Evolutionary conservation across 2,329 filamentous ascomycete species (phyloP).

Genomic region (Aspergillus jensenii): DNA sequence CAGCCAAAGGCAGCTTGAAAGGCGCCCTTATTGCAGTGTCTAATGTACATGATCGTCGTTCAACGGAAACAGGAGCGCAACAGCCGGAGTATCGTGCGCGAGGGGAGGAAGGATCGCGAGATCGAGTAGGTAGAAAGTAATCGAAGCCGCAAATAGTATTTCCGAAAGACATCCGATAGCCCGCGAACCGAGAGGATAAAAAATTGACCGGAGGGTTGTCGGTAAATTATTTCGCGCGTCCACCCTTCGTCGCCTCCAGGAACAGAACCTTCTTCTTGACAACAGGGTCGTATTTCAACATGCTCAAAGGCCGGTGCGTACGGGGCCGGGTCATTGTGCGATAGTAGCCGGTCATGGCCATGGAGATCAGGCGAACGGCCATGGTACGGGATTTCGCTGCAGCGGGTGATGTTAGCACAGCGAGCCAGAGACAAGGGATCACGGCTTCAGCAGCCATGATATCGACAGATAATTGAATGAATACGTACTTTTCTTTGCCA

Average conservation of each 20-base stretch:
- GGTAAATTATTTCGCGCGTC: constrained; percentile 47
- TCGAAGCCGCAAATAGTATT: background rate
- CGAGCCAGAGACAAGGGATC: background rate
- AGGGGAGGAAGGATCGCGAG: background rate
- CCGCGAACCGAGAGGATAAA: background rate
- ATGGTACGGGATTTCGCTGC: constrained; percentile 88
- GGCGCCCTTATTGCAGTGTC: constrained; percentile 14
- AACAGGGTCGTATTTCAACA: constrained; percentile 98
- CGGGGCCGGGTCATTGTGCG: constrained; percentile 85
- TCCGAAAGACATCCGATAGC: background rate
- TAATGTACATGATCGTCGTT: constrained; percentile 27
- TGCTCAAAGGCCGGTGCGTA: constrained; percentile 79
- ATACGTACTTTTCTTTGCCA: constrained; percentile 47
- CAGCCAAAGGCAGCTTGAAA: background rate
- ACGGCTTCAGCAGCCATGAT: background rate
- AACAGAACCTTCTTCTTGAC: constrained; percentile 96
- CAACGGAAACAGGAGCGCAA: constrained; percentile 3
- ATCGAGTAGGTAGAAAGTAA: background rate
- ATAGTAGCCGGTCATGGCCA: constrained; percentile 99
- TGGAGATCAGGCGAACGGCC: constrained; percentile 89
- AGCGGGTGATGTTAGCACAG: constrained; percentile 10
- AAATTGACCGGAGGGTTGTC: background rate
- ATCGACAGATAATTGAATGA: background rate
- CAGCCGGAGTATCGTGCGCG: background rate
- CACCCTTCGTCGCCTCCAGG: constrained; percentile 83